Percentiles rank a stretch among this genome's conserved stretches.
Evolutionary conservation across 73 alveolate genomes (phyloP).

Genomic region (Paramecium biaurelia): DNA sequence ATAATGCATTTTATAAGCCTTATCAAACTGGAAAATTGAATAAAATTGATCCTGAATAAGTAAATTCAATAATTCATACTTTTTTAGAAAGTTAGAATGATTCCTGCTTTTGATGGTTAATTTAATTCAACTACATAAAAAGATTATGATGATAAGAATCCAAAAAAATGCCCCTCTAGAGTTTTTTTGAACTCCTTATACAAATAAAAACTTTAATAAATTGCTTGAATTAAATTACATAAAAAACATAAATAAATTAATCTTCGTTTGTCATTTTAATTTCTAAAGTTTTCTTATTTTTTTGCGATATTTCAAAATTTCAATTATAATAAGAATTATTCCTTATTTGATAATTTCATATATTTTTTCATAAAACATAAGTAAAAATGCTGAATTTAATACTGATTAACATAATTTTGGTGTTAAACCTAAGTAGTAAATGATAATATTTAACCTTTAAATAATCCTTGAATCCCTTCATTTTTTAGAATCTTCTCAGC

Average conservation of each 20-base stretch:
- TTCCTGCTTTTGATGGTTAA: constrained; percentile 20
- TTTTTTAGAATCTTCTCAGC: not conserved
- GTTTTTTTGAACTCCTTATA: not conserved
- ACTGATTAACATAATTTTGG: constrained; percentile 51
- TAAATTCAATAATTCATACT: not conserved
- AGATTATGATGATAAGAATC: constrained; percentile 26
- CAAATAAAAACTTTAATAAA: not conserved
- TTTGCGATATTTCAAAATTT: not conserved
- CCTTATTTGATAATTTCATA: not conserved
- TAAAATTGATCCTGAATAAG: not conserved
- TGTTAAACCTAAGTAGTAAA: not conserved
- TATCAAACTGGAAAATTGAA: not conserved
- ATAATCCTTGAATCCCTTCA: constrained; percentile 57
- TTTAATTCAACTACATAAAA: constrained; percentile 5
- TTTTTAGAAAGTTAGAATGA: not conserved
- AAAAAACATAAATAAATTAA: not conserved
- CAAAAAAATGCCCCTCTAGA: constrained; percentile 43
- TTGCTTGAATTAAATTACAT: not conserved
- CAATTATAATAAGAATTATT: not conserved
- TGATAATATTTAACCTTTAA: not conserved
- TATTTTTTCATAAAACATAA: constrained; percentile 51
- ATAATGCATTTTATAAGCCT: constrained; percentile 10
- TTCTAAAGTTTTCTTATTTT: constrained; percentile 20
- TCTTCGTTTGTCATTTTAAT: not conserved
- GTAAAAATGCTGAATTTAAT: constrained; percentile 51